Evolutionary conservation across 2,329 filamentous ascomycete species (phyloP), one percentile per base, ranked within the genome.

Genomic region (Orbilia blumenaviensis): DNA sequence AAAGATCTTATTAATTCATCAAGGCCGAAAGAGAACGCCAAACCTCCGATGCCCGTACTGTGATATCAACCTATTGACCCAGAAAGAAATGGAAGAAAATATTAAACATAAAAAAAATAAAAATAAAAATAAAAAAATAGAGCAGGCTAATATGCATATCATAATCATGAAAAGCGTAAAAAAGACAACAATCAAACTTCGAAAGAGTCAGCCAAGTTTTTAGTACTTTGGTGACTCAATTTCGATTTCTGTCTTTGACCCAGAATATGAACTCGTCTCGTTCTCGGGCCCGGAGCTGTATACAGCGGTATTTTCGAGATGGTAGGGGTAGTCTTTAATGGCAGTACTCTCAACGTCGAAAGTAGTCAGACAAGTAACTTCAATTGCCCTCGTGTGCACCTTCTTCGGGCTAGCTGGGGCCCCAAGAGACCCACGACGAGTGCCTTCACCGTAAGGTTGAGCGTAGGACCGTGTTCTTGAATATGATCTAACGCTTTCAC

Each of bases 191-290:
- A 56, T 7, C 50, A 58, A 50, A 52, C 27, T 18, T 56, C 52
- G 36, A 63, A 56, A 75, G 18, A 61, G 21, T 29, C 44, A 32
- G 10, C 9, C 21, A 44, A 21, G 5, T 7, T 12, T 16, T 58
- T 42, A 68, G 14, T 56, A 60, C 18, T 54, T 64, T 23, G 64
- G 41, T 36, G 66, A 58, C 50, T 64, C 60, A 16, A 76, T 58
- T 36, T 76, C 56, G 27, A 76, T 61, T 23, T 76, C 72, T 18
- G 58, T 76, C 34, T 69, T 64, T 3, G 72, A 76, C 6, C 64
- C 72, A 10, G 72, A 76, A 48, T 76, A 76, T 32, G 72, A 76
- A 52, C 72, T 69, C 12, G 64, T 64, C 32, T 76, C 72, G n/a
- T 56, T 48, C 48, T 75, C 71, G 23, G 54, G 16, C 16, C 18